phyloP scores from a whole-genome alignment of 768 basidiomycete genomes.

The Leccinum barrowsii region DNA sequence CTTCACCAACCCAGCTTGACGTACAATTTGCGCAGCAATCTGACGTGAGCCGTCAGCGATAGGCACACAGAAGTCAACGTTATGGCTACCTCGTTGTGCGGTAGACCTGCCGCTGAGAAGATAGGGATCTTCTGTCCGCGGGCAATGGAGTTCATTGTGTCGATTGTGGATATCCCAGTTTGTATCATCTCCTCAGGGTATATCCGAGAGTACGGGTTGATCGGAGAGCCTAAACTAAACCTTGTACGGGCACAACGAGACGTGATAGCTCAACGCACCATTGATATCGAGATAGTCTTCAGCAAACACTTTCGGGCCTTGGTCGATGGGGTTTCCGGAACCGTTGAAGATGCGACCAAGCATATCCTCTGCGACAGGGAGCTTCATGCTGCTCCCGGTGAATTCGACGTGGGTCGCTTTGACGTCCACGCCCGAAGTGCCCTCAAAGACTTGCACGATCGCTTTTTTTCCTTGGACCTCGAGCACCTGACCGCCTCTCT shows the following conservation, averaged over 20 bases:
- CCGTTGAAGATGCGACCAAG: slow-evolving; percentile 99
- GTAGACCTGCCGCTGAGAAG: slow-evolving; percentile 97
- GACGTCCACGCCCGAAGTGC: slow-evolving; percentile 95
- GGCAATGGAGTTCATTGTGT: slow-evolving; percentile 98
- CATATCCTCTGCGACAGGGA: slow-evolving; percentile 99
- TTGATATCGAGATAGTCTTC: slow-evolving; percentile 99
- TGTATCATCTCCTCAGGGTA: slow-evolving; percentile 99
- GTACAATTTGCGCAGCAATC: slow-evolving; percentile 99
- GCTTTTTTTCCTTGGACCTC: slow-evolving; percentile 99
- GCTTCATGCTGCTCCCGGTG: slow-evolving; percentile 97
- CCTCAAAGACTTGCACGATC: slow-evolving; percentile 98
- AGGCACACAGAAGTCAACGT: slow-evolving; percentile 20
- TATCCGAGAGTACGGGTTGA: slow-evolving; percentile 96
- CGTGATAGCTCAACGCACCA: slow-evolving; percentile 48
- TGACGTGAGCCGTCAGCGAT: slow-evolving; percentile 34
- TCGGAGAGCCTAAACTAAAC: slow-evolving; percentile 75
- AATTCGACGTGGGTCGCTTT: slow-evolving; percentile 97
- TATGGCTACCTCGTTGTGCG: slow-evolving; percentile 85
- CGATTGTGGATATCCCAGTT: slow-evolving; percentile 98
- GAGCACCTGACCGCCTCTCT: slow-evolving; percentile 94
- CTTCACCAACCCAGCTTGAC: slow-evolving; percentile 96
- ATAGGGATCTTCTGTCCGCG: slow-evolving; percentile 99
- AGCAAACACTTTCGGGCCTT: slow-evolving; percentile 98
- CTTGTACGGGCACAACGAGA: slow-evolving; percentile 11
- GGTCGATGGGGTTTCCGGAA: slow-evolving; percentile 95